phyloP scores from a whole-genome alignment of 768 basidiomycete species.

The Tulasnella sp. region DNA sequence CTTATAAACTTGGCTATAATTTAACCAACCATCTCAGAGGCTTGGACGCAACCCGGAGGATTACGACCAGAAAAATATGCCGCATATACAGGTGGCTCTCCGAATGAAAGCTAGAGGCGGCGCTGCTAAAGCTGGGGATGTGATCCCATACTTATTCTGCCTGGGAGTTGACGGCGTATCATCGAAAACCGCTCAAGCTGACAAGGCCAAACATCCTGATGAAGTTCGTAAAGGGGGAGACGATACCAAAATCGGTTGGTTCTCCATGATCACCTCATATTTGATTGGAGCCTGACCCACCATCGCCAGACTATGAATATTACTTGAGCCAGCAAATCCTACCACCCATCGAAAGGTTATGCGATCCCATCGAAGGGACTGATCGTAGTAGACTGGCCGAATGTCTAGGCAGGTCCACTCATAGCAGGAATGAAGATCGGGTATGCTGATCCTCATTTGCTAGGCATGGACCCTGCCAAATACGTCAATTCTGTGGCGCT shows the following conservation, averaged over 20 bases:
- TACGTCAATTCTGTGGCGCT: conserved; percentile 36
- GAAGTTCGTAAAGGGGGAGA: conserved; percentile 64
- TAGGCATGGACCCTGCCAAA: conserved; percentile 52
- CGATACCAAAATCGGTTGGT: conserved; percentile 62
- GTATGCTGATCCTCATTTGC: neutral
- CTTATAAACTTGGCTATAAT: neutral
- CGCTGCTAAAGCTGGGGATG: conserved; percentile 76
- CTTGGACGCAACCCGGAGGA: conserved; percentile 95
- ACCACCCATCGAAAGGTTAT: conserved; percentile 89
- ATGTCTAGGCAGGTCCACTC: conserved; percentile 66
- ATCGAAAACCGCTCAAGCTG: conserved; percentile 71
- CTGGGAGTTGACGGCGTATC: conserved; percentile 55
- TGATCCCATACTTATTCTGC: conserved; percentile 94
- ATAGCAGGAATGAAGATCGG: conserved; percentile 5
- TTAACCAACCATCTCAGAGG: conserved; percentile 43
- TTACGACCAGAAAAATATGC: conserved; percentile 90
- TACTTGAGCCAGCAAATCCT: conserved; percentile 87
- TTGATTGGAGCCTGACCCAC: neutral
- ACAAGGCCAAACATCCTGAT: conserved; percentile 87
- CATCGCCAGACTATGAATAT: conserved; percentile 66
- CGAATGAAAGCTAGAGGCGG: conserved; percentile 78
- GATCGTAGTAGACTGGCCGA: conserved; percentile 87
- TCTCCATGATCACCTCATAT: neutral
- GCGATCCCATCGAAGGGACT: conserved; percentile 93
- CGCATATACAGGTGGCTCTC: conserved; percentile 93